Evolutionary conservation across 75 land plant species (phyloP).

Genomic region (Azolla pinnata): DNA sequence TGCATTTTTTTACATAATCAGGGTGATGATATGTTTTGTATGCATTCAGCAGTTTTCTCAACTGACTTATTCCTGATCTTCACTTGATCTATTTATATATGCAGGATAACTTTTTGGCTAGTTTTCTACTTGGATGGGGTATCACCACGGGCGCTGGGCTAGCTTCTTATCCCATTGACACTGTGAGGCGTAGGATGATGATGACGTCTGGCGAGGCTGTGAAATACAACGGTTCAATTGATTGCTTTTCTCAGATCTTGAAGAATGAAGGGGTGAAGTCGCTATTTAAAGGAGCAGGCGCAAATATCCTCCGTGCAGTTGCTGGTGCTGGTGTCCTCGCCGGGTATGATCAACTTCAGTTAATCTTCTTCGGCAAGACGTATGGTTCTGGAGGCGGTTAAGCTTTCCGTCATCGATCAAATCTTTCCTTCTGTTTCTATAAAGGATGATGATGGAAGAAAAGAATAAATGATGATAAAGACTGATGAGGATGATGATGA

Average conservation of each 20-base stretch:
- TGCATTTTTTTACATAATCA: too few relatives aligned
- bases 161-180: slow-evolving; percentile 35
- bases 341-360: slow-evolving; percentile 34
- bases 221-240: slow-evolving; percentile 30
- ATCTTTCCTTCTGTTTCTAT: too few relatives aligned
- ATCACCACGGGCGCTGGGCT: slow-evolving; percentile 31
- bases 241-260: slow-evolving; percentile 23
- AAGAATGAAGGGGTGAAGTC: slow-evolving; percentile 37
- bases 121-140: slow-evolving; percentile 32
- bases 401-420: too few relatives aligned
- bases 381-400: slow-evolving; percentile 35
- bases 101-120: slow-evolving; percentile 26
- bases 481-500: too few relatives aligned
- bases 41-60: too few relatives aligned
- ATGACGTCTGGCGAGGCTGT: slow-evolving; percentile 40
- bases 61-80: too few relatives aligned
- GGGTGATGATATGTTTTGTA: too few relatives aligned
- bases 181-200: slow-evolving; percentile 39
- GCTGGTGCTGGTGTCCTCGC: slow-evolving; percentile 48
- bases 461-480: too few relatives aligned
- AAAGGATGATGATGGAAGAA: too few relatives aligned
- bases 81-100: too few relatives aligned
- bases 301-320: slow-evolving; percentile 35
- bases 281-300: slow-evolving; percentile 44
- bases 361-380: slow-evolving; percentile 33